A percentile compares a stretch with the other conserved stretches of the same genome.
phyloP scores from a whole-genome alignment of 805 yeast species.

The Hermanozyma aechmeae region DNA sequence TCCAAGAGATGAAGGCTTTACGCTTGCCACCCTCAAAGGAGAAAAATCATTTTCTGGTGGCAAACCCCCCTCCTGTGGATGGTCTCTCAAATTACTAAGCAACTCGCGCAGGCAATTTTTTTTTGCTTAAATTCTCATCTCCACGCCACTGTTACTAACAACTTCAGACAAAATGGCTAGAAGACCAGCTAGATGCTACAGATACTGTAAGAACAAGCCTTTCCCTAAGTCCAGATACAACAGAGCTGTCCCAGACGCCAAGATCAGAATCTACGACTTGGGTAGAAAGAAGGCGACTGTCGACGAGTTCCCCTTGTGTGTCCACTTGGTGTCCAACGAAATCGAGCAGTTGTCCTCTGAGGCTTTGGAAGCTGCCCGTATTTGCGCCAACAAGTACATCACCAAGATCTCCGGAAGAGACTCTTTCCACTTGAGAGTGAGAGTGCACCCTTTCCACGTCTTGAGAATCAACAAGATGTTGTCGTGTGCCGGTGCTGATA shows the following conservation, averaged over 20 bases:
- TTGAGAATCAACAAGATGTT: slow-evolving; percentile 99
- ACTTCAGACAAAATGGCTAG: slow-evolving; percentile 82
- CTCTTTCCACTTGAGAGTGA: slow-evolving; percentile 98
- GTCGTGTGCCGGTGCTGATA: slow-evolving; percentile 99
- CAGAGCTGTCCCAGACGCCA: slow-evolving; percentile 99
- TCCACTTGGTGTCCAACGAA: slow-evolving; percentile 98
- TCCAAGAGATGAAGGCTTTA: too few relatives aligned
- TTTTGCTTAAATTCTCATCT: background rate
- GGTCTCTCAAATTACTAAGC: too few relatives aligned
- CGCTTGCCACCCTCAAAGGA: too few relatives aligned
- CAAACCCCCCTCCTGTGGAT: too few relatives aligned
- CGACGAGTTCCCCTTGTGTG: slow-evolving; percentile 99
- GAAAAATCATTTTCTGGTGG: too few relatives aligned
- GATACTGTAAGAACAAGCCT: slow-evolving; percentile 99
- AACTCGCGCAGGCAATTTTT: too few relatives aligned
- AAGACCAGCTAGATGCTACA: slow-evolving; percentile 99
- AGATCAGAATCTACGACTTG: slow-evolving; percentile 97
- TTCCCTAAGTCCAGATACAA: slow-evolving; percentile 99
- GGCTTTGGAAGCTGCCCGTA: slow-evolving; percentile 99
- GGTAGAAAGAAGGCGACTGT: slow-evolving; percentile 99
- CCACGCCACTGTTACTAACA: slow-evolving; percentile 15
- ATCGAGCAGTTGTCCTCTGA: slow-evolving; percentile 98
- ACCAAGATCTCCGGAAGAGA: slow-evolving; percentile 98
- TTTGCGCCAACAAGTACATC: slow-evolving; percentile 99
- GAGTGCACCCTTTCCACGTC: slow-evolving; percentile 99